Percentiles rank a stretch among this genome's conserved stretches.
Evolutionary conservation across 192 early-diverging fungal species (phyloP).

Genomic region (Backusella sp.): DNA sequence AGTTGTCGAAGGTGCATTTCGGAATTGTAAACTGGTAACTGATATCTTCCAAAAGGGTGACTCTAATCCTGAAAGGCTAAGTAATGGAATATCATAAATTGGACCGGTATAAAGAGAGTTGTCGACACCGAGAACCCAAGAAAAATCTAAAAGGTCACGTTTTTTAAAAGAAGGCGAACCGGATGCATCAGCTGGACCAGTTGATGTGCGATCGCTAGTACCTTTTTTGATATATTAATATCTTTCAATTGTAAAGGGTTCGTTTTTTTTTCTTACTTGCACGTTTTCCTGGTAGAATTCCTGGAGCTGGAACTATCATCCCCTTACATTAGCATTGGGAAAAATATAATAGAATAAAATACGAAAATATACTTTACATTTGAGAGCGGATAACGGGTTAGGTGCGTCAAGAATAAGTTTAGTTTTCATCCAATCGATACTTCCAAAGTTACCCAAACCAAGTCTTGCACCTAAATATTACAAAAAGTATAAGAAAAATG

Average conservation of each 20-base stretch:
- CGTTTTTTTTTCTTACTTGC: neutral
- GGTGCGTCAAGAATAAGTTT: neutral
- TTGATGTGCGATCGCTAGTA: neutral
- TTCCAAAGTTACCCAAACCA: neutral
- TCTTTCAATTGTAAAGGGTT: neutral
- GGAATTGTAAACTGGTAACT: neutral
- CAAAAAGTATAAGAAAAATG: neutral
- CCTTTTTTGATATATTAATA: neutral
- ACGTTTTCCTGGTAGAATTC: neutral
- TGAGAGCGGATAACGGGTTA: neutral
- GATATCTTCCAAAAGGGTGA: neutral
- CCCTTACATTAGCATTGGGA: neutral
- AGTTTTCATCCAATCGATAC: constrained; percentile 4
- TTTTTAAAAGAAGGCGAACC: neutral
- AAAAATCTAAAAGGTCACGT: neutral
- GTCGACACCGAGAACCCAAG: neutral
- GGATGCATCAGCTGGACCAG: neutral
- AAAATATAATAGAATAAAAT: neutral
- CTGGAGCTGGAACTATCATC: neutral
- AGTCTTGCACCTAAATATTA: neutral
- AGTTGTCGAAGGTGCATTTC: neutral
- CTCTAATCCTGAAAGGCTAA: neutral
- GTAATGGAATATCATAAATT: neutral
- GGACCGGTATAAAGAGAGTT: neutral
- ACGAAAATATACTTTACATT: neutral